Evolutionary conservation across 164 flowering plant species (phyloP), one percentile per base, ranked within the genome.

Genomic region (Vitis rupestris): DNA sequence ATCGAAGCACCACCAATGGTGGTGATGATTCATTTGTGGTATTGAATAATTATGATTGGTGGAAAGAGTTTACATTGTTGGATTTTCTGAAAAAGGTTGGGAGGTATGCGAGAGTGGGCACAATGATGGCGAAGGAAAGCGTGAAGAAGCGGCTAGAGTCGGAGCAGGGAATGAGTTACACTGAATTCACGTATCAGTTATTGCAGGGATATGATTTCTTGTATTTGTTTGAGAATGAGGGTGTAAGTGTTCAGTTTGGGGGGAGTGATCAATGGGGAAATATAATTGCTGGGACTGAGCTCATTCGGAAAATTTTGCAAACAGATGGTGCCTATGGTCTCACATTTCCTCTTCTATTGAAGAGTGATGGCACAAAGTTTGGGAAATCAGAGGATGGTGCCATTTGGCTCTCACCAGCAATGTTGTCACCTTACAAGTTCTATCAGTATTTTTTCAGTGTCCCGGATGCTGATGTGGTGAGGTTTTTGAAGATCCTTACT

Each of bases 231-330:
- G 55, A 87, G 70, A 79, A 86, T 52, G 76, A 84, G 65, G 87
- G 85, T 16, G 88, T 90, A 54, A 83, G 61, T 77, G 92, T 88
- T 71, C 97, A 92, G 59, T 86, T 92, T 54, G 97, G 97, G 6
- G 97, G 97, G 3, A 87, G 93, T 70, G 95, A 92, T 75, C 93
- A 90, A 56, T 92, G 95, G 97, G 97, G 94, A 0, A 92, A 90
- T 71, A 90, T 92, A 16, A 92, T 93, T 12, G 94, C 93, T 11
- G 95, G 97, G 37, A 92, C 97, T 2, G 95, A 92, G 31, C 65
- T 92, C 27, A 86, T 92, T 67, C 73, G 93, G 59, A 86, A 84
- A 47, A 84, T 86, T 73, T 72, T 85, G 29, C 86, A 81, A 55
- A 67, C 74, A 1, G 90, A 89, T 12, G 86, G 82, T 16, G 93